A percentile compares a stretch with the other conserved stretches of the same genome.
These are phyloP conservation scores for Leccinum variicolor DNA, from an alignment of 768 basidiomycete genomes.

Conservation along the genomic window DNA sequence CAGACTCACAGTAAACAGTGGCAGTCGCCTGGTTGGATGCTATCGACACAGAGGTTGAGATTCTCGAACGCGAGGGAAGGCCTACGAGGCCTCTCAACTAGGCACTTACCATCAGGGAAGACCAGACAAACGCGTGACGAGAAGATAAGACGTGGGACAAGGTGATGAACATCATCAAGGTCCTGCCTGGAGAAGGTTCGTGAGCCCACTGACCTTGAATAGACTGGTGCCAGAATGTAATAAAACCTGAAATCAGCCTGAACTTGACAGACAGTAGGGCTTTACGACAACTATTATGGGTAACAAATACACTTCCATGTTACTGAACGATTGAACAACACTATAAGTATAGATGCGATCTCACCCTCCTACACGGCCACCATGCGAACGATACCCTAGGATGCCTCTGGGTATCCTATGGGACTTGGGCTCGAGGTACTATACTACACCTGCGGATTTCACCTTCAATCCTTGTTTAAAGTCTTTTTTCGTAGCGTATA, in stretches of 20 bases:
- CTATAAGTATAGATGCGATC: too few species aligned
- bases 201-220: background rate
- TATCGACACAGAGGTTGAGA: conserved; percentile 42
- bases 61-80: conserved; percentile 36
- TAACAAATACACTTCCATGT: too few species aligned
- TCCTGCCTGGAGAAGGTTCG: conserved; percentile 27
- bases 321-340: too few species aligned
- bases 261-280: background rate
- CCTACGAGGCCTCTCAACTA: conserved; percentile 33
- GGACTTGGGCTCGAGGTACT: background rate
- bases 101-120: conserved; percentile 49
- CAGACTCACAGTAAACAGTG: conserved; percentile 45
- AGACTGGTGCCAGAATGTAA: too few species aligned
- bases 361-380: too few species aligned
- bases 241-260: background rate
- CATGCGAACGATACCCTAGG: too few species aligned
- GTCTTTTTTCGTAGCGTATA: conserved; percentile 54
- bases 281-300: too few species aligned
- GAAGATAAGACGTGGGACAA: conserved; percentile 53
- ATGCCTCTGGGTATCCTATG: too few species aligned
- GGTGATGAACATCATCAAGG: conserved; percentile 37
- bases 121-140: conserved; percentile 52
- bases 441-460: conserved; percentile 28
- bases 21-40: conserved; percentile 56
- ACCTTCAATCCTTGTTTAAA: too few species aligned